Base-by-base conservation (phyloP, 176 grass and related monocot genomes). In the Elymus sibiricus region DNA sequence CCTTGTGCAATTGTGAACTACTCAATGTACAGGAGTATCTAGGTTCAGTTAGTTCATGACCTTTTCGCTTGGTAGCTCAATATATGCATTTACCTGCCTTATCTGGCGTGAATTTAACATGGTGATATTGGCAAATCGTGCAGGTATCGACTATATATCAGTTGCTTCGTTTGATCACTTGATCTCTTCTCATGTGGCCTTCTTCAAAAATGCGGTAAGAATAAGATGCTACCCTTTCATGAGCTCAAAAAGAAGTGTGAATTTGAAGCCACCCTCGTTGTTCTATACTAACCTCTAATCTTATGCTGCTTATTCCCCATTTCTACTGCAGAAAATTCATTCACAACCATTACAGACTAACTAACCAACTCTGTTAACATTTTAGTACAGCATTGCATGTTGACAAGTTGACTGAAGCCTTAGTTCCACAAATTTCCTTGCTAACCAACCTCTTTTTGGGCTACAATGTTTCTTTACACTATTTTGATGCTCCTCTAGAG, bases 111-210 rank as follows among this genome's bases (percentile, higher is more conserved):
- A 75, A 58, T 43, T 35, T 82, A 86, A 83, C 24, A 70, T 73
- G 59, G 29, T 44, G 9, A 24, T 53, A 39, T 28, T 84, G 79
- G 1, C 56, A 66, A 73, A 61, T 85, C 26, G n/a, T 87, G 64
- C 87, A 98, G 96, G 96, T 13, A 19, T 92, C 32, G 91, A 98
- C 74, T 91, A 88, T 78, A 68, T 98, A 21, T 98, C 96, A 82
- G 86, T 92, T 76, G 96, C 96, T 62, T 32, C 93, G 76, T 95
- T 72, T 89, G 90, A 87, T 81, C 27, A 98, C 68, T 61, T 94
- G 83, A 83, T 95, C 79, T 70, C 96, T 80, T 84, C 96, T 64
- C 93, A 98, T 89, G 78, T 98, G 5, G 91, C 94, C 81, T 90
- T 98, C 24, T 92, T 98, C 78, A 88, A 95, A 87, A 92, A 69